A percentile compares a stretch with the other conserved stretches of the same genome.
Conservation (phyloP, 2,329 filamentous ascomycete species). For the Trichoderma sp. region DNA sequence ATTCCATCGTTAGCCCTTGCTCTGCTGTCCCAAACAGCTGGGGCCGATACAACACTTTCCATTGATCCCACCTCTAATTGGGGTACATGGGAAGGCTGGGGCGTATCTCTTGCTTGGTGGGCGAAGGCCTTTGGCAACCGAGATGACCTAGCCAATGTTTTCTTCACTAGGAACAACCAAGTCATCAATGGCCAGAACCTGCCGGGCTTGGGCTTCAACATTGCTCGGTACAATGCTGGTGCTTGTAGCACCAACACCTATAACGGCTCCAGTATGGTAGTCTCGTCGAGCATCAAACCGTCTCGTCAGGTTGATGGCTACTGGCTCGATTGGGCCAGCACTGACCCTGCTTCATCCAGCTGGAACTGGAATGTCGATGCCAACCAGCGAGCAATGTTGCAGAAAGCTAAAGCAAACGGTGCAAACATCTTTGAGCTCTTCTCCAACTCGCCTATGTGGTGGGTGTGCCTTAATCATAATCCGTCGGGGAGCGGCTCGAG, state of each 20-base stretch:
- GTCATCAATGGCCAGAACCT: background rate
- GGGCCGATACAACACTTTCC: background rate
- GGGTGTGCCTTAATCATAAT: background rate
- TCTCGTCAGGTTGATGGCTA: constrained; percentile 3
- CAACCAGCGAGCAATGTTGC: background rate
- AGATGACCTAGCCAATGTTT: background rate
- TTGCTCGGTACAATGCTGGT: constrained; percentile 3
- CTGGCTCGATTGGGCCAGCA: constrained; percentile 7
- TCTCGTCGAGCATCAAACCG: background rate
- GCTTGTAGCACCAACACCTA: constrained; percentile 1
- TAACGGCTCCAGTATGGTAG: constrained; percentile 4
- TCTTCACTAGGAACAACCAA: constrained; percentile 1
- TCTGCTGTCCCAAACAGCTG: background rate
- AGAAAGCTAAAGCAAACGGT: background rate
- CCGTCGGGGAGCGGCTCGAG: background rate
- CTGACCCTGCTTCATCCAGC: background rate
- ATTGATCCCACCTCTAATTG: constrained; percentile 2
- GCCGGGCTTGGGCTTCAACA: constrained; percentile 9
- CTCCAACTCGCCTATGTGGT: background rate
- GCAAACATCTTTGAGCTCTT: constrained; percentile 7
- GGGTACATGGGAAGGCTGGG: constrained; percentile 15
- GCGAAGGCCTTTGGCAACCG: constrained; percentile 9
- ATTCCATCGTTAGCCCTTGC: background rate
- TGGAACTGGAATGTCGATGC: constrained; percentile 6
- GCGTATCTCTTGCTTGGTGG: constrained; percentile 15